Evolutionary conservation across 768 basidiomycete genomes (phyloP).

Genomic region (Russula virescens): DNA sequence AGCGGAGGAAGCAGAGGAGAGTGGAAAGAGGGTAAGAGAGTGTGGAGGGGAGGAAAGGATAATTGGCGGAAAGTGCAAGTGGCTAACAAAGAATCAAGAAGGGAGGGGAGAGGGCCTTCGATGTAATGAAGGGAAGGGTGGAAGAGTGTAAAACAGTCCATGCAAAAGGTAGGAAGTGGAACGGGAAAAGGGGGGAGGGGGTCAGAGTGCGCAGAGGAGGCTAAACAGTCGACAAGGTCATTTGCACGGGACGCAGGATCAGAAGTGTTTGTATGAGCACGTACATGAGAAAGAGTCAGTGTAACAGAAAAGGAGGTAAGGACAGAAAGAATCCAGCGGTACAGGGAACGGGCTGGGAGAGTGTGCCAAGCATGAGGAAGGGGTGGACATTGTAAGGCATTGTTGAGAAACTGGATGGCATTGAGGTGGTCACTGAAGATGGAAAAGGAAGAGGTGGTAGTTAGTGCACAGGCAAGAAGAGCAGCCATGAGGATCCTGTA

Average conservation of each 20-base stretch:
- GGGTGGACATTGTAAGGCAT: background rate
- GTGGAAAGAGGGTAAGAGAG: background rate
- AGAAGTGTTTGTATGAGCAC: background rate
- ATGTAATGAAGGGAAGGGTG: background rate
- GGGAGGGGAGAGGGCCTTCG: background rate
- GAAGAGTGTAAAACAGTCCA: background rate
- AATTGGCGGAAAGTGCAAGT: background rate
- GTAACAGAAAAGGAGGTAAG: no score
- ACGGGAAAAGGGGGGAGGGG: background rate
- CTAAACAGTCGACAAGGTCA: background rate
- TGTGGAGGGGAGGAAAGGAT: background rate
- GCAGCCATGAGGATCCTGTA: background rate
- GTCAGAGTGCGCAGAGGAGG: background rate
- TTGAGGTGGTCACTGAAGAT: background rate
- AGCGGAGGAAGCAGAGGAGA: background rate
- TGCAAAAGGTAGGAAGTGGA: background rate
- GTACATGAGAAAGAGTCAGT: background rate
- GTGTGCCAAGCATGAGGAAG: background rate
- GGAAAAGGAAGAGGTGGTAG: background rate
- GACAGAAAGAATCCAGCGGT: background rate
- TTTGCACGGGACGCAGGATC: background rate
- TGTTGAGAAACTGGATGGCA: background rate
- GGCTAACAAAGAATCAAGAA: background rate
- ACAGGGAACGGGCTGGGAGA: background rate
- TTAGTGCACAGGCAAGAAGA: background rate